Evolutionary conservation across 257 asterid species (phyloP).

Genomic region (Cordia subcordata): DNA sequence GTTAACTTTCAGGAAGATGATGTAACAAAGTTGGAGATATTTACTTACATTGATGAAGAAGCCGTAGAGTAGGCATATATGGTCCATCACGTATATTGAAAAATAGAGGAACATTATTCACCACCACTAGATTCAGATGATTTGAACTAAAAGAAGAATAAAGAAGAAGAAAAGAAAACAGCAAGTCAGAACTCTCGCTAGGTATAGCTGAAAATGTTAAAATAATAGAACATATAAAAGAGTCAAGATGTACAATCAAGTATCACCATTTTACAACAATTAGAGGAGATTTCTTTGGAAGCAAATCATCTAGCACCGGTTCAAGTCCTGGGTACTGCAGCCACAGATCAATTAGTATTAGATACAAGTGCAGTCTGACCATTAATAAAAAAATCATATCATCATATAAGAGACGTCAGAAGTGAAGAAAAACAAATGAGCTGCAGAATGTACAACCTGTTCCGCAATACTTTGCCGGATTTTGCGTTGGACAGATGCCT

Average conservation of each 20-base stretch:
- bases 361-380: constrained; percentile 7
- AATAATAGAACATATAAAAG: constrained; percentile 4
- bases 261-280: constrained; percentile 89
- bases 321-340: constrained; percentile 89
- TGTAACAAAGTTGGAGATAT: not conserved
- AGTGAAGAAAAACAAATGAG: constrained; percentile 3
- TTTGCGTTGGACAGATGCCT: constrained; percentile 95
- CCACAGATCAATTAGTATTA: constrained; percentile 4
- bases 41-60: constrained; percentile 93
- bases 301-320: constrained; percentile 81
- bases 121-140: constrained; percentile 95
- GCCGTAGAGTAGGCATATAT: constrained; percentile 97
- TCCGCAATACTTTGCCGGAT: constrained; percentile 92
- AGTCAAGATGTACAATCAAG: constrained; percentile 3
- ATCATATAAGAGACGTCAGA: constrained; percentile 3
- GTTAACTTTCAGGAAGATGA: not conserved
- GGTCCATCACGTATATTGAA: constrained; percentile 98
- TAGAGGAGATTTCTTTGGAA: constrained; percentile 93
- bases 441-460: constrained; percentile 51
- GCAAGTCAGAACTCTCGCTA: not conserved
- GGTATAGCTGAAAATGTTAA: not conserved
- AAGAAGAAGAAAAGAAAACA: constrained; percentile 2
- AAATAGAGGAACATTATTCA: constrained; percentile 89
- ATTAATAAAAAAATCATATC: too few species aligned
- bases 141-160: constrained; percentile 52